Evolutionary conservation across 2,329 filamentous ascomycete genomes (phyloP).

Genomic region (Ramichloridium luteum): DNA sequence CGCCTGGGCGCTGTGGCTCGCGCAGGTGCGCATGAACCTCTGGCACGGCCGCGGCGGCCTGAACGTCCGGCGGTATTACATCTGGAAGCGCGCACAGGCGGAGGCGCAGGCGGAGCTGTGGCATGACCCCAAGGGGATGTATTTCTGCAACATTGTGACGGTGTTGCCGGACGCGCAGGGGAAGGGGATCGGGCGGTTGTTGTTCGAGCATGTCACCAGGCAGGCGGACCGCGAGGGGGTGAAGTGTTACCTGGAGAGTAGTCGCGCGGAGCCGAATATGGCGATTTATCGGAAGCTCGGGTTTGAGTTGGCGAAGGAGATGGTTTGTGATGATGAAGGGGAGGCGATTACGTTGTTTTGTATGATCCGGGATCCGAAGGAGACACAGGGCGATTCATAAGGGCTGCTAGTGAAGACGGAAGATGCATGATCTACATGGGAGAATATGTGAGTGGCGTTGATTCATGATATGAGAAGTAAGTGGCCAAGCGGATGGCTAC

Average conservation of each 20-base stretch:
- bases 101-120: constrained; percentile 50
- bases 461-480: no score
- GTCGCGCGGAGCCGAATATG: constrained; percentile 54
- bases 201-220: constrained; percentile 52
- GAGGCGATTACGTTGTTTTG: constrained; percentile 36
- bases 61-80: constrained; percentile 55
- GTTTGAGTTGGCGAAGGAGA: constrained; percentile 51
- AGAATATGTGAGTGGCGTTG: no score
- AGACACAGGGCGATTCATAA: no score
- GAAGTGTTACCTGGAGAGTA: constrained; percentile 60
- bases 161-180: constrained; percentile 54
- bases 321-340: constrained; percentile 53
- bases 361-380: constrained; percentile 31
- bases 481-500: no score
- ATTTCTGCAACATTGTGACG: constrained; percentile 65
- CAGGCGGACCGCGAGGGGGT: constrained; percentile 52
- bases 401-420: no score
- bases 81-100: constrained; percentile 57
- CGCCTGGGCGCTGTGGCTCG: constrained; percentile 51
- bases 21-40: constrained; percentile 55
- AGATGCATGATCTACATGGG: no score
- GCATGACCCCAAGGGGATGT: constrained; percentile 56
- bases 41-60: constrained; percentile 58
- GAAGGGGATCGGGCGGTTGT: constrained; percentile 50
- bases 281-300: constrained; percentile 59